These are phyloP conservation scores for Pseudopithomyces maydicus DNA, from an alignment of 2,329 filamentous ascomycete genomes.

Conservation along the genomic window DNA sequence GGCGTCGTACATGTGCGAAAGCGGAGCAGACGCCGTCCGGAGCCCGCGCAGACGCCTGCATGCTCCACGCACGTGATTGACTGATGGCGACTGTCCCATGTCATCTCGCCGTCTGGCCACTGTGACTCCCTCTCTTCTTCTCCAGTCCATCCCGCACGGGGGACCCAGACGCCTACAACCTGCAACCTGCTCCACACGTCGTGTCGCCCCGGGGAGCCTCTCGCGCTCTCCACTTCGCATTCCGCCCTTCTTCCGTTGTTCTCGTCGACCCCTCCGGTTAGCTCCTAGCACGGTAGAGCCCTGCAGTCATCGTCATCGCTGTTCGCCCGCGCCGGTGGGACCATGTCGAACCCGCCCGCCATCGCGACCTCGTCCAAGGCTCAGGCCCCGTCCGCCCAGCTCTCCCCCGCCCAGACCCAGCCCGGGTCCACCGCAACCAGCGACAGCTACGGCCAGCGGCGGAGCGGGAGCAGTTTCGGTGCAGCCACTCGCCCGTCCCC, in stretches of 20 bases:
- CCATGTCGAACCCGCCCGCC: constrained; percentile 52
- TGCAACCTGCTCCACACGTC: constrained; percentile 8
- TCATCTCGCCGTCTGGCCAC: constrained; percentile 4
- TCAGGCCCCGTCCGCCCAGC: constrained; percentile 41
- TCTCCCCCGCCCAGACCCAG: constrained; percentile 51
- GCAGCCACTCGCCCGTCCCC: constrained; percentile 45
- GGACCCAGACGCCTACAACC: constrained; percentile 28
- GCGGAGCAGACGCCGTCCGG: not conserved
- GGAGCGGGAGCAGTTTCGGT: constrained; percentile 47
- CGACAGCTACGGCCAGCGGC: constrained; percentile 51
- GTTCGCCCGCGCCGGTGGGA: constrained; percentile 32
- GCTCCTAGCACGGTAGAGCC: constrained; percentile 12
- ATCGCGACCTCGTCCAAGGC: constrained; percentile 50
- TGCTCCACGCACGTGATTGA: constrained; percentile 12
- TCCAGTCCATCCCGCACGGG: constrained; percentile 37
- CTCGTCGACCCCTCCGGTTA: constrained; percentile 4
- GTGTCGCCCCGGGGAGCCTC: not conserved
- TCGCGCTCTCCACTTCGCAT: constrained; percentile 6
- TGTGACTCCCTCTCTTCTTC: constrained; percentile 24
- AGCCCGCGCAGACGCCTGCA: not conserved
- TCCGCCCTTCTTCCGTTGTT: too few species aligned
- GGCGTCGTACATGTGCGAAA: not conserved
- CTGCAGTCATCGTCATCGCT: constrained; percentile 25
- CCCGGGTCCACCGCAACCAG: constrained; percentile 49
- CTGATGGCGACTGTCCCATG: constrained; percentile 3